Evolutionary conservation across 2,329 filamentous ascomycete species (phyloP).

Genomic region (Thelonectria discophora): DNA sequence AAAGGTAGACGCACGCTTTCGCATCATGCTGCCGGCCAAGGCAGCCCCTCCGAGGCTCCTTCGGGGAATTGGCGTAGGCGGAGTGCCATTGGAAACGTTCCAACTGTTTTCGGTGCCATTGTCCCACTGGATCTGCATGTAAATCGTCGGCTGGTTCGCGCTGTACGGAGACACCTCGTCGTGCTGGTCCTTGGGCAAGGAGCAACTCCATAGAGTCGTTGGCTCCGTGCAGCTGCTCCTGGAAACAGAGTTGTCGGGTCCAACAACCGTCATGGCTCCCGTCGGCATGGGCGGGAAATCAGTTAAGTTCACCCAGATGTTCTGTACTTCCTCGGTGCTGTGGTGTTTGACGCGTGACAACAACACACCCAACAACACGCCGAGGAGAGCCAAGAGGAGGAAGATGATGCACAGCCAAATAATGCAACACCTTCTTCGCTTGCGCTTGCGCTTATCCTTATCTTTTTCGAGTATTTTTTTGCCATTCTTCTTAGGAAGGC

Average conservation of each 20-base stretch:
- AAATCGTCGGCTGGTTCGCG: slow-evolving; percentile 78
- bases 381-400: slow-evolving; percentile 64
- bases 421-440: slow-evolving; percentile 67
- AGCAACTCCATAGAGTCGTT: slow-evolving; percentile 85
- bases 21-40: slow-evolving; percentile 38
- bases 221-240: slow-evolving; percentile 76
- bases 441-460: slow-evolving; percentile 64
- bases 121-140: slow-evolving; percentile 80
- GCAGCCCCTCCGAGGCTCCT: slow-evolving; percentile 39
- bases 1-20: slow-evolving; percentile 45
- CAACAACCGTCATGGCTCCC: slow-evolving; percentile 80
- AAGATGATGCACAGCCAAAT: slow-evolving; percentile 56
- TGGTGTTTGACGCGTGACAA: slow-evolving; percentile 49
- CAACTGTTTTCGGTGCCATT: slow-evolving; percentile 62
- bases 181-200: slow-evolving; percentile 81
- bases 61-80: slow-evolving; percentile 41
- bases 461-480: slow-evolving; percentile 69
- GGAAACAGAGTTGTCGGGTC: slow-evolving; percentile 71
- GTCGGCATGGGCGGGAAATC: slow-evolving; percentile 88
- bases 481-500: slow-evolving; percentile 69
- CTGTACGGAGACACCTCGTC: slow-evolving; percentile 68
- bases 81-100: slow-evolving; percentile 55
- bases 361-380: slow-evolving; percentile 66
- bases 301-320: slow-evolving; percentile 83
- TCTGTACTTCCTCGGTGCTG: slow-evolving; percentile 43